Evolutionary conservation across 306 rosid species (phyloP), one percentile per base, ranked within the genome.

Genomic region (Macrotyloma uniflorum): DNA sequence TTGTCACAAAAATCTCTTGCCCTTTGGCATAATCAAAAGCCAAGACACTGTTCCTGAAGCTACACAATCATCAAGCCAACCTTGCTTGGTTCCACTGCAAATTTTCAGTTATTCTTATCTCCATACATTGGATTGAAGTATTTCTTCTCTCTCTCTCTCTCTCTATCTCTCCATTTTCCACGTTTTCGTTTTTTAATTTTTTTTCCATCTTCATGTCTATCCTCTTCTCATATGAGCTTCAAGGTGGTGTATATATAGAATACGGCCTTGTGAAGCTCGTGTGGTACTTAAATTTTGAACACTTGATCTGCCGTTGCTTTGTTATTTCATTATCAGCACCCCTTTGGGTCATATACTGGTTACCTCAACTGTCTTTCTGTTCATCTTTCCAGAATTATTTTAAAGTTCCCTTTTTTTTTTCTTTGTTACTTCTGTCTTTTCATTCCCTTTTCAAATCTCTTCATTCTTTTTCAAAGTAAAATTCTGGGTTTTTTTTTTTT

Each of bases 11-110:
- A 33, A 71, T 75, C 70, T 73, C 65, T 82, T 53, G 46, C 72
- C 86, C 75, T 76, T 76, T 79, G 53, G 23, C 58, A 36, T n/a
- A 35, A 69, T 75, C 83, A 69, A 86, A 55, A 80, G 76, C 76
- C 79, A 47, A 23, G 22, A 0, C 5, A 30, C 22, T 67, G 68
- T 59, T 32, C 46, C 30, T 61, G 43, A 16, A 61, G 67, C 67
- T 32, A 14, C 67, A 0, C 43, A 63, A 30, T 66, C 49, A 79
- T 63, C 71, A 53, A 82, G 20, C 66, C 22, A 11, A 2, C 35
- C 35, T 43, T 67, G 23, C 49, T 75, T 67, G 32, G 22, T 40
- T 73, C 55, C 32, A 9, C 72, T 69, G 63, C 70, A 13, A 23
- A 35, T 24, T 5, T 33, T 69, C 50, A 53, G 7, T 35, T 49